phyloP scores from a whole-genome alignment of 2,329 filamentous ascomycete species.

The Byssothecium circinans region DNA sequence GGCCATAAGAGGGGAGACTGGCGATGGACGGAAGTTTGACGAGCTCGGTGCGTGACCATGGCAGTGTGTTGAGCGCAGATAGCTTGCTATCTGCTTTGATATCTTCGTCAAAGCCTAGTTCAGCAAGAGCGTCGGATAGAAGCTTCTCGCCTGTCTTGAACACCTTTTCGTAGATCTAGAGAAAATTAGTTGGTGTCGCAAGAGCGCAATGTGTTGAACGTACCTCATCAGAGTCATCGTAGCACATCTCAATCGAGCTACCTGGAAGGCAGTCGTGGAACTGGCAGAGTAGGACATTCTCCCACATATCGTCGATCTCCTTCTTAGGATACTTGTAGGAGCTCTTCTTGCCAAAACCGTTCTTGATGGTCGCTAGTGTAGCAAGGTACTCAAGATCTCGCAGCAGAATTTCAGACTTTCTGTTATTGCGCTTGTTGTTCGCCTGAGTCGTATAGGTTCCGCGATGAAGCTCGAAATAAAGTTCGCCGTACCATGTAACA shows the following conservation, averaged over 20 bases:
- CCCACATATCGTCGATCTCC: slow-evolving; percentile 96
- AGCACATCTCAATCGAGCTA: slow-evolving; percentile 96
- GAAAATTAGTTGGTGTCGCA: slow-evolving; percentile 20
- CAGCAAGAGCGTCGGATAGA: slow-evolving; percentile 67
- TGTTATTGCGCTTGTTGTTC: slow-evolving; percentile 95
- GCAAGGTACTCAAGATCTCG: slow-evolving; percentile 87
- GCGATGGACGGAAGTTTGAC: slow-evolving; percentile 58
- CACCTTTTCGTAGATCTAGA: slow-evolving; percentile 72
- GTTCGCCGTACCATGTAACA: slow-evolving; percentile 95
- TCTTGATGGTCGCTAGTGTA: slow-evolving; percentile 77
- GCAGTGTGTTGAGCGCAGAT: slow-evolving; percentile 78
- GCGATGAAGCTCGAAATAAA: slow-evolving; percentile 96
- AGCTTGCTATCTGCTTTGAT: slow-evolving; percentile 50
- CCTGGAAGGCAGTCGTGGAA: slow-evolving; percentile 98
- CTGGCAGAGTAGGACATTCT: slow-evolving; percentile 85
- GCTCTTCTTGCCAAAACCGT: slow-evolving; percentile 49
- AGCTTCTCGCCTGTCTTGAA: slow-evolving; percentile 76
- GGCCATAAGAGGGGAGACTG: slow-evolving; percentile 38
- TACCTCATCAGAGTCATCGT: slow-evolving; percentile 85
- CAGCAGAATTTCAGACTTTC: slow-evolving; percentile 80
- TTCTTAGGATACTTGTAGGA: slow-evolving; percentile 88
- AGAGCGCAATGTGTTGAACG: not conserved
- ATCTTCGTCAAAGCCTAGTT: slow-evolving; percentile 64
- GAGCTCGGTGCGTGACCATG: slow-evolving; percentile 79
- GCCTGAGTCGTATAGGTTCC: slow-evolving; percentile 97